Percentiles rank a stretch among this genome's conserved stretches.
Evolutionary conservation across 768 basidiomycete species (phyloP).

Genomic region (Leccinum obscurum): DNA sequence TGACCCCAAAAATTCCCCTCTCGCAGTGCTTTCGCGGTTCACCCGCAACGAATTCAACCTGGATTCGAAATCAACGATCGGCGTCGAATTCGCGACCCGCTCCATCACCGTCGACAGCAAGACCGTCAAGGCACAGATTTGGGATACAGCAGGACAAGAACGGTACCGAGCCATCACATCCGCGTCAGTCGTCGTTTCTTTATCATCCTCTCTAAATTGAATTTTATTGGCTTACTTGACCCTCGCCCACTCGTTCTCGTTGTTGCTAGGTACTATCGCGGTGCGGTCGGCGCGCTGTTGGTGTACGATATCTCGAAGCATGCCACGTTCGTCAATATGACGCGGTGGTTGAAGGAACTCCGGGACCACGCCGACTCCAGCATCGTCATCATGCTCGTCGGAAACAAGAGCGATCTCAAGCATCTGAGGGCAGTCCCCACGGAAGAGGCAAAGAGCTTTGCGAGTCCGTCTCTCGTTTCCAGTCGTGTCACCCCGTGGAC

Average conservation of each 20-base stretch:
- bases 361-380: slow-evolving; percentile 93
- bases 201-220: not conserved
- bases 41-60: slow-evolving; percentile 99
- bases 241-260: not conserved
- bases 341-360: slow-evolving; percentile 95
- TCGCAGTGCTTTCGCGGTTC: slow-evolving; percentile 95
- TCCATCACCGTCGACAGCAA: slow-evolving; percentile 95
- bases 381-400: slow-evolving; percentile 95
- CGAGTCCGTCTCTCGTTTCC: slow-evolving; percentile 54
- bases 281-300: slow-evolving; percentile 89
- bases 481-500: not conserved
- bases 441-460: slow-evolving; percentile 92
- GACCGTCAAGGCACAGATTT: slow-evolving; percentile 97
- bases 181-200: slow-evolving; percentile 55
- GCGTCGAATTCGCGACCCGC: slow-evolving; percentile 97
- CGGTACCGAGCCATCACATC: slow-evolving; percentile 97
- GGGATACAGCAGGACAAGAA: slow-evolving; percentile 99
- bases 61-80: slow-evolving; percentile 98
- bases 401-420: slow-evolving; percentile 99
- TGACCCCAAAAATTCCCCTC: slow-evolving; percentile 4
- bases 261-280: slow-evolving; percentile 86
- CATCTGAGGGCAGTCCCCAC: slow-evolving; percentile 95
- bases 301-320: slow-evolving; percentile 96
- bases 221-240: slow-evolving; percentile 1
- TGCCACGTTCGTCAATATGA: slow-evolving; percentile 91